A percentile compares a stretch with the other conserved stretches of the same genome.
Conservation (phyloP, 2,329 filamentous ascomycete species). For the Massarina eburnea region DNA sequence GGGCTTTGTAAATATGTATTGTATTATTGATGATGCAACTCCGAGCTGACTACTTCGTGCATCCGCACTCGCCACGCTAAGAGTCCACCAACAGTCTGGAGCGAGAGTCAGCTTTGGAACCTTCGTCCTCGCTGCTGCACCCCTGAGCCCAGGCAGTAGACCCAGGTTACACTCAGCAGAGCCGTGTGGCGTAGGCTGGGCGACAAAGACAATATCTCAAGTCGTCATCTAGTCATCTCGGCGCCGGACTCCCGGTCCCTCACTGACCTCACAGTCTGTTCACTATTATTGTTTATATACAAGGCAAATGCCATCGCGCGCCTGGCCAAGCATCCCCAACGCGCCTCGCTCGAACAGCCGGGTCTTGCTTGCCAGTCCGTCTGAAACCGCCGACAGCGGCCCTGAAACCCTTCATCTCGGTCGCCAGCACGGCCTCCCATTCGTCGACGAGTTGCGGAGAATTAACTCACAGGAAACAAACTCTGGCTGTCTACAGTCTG, state of each 20-base stretch:
- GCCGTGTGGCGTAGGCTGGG: background rate
- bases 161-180: too few relatives aligned
- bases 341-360: too few relatives aligned
- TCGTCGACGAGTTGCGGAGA: constrained; percentile 18
- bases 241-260: background rate
- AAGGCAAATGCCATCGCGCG: too few relatives aligned
- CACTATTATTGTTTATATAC: background rate
- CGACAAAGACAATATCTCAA: background rate
- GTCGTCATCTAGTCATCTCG: background rate
- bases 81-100: background rate
- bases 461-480: background rate
- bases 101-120: constrained; percentile 11
- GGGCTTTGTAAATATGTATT: constrained; percentile 7
- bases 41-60: constrained; percentile 1
- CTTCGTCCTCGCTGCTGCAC: constrained; percentile 9
- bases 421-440: constrained; percentile 17
- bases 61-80: background rate
- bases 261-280: background rate
- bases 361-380: background rate
- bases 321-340: too few relatives aligned
- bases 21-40: constrained; percentile 13
- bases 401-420: constrained; percentile 41
- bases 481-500: constrained; percentile 7
- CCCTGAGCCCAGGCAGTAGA: constrained; percentile 10
- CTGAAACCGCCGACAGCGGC: constrained; percentile 33